Evolutionary conservation across 108 stramenopile species (phyloP), one percentile per base, ranked within the genome.

Genomic region (Pseudonitzschia delicatissima): DNA sequence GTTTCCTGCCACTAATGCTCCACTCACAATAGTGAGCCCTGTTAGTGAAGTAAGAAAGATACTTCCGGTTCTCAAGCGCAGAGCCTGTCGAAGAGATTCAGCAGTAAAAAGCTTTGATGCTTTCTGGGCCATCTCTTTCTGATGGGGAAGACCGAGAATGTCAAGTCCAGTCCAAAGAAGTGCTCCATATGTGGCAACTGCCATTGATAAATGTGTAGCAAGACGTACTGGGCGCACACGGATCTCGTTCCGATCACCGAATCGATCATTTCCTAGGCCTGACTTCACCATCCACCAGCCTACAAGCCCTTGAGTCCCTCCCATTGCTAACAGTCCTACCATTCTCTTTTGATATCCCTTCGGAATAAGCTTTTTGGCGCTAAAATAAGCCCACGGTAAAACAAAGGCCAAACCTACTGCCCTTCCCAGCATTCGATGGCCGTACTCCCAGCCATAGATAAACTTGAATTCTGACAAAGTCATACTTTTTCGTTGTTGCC

Each of bases 201-300:
- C 98, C 87, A 98, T 96, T 17, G 82, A 73, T 61, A 99, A 77
- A 76, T 99, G 99, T 3, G 98, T 68, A 13, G 99, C 93, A 47
- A 99, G 81, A 8, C 99, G 78, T 71, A 97, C 84, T 2, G 99
- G 99, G 62, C 79, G 81, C 12, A 99, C 99, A 26, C 99, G 92
- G 66, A 99, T 97, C 72, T 98, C 95, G 49, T 81, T 72, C 45
- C 75, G 66, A 62, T 97, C 92, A 13, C 72, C 82, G 8, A 86
- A 72, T 32, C 94, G 88, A 72, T 97, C 95, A 53, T 96, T 86
- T 29, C 96, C 95, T 28, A 99, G 74, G 15, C 99, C 99, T 21
- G 87, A 89, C 81, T 95, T 92, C 44, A 99, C 99, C 99, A 99
- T 99, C 99, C 99, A 99, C 99, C 99, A 99, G 21, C 99, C 99